Conservation (phyloP, 75 land plant species). For the Larix kaempferi region DNA sequence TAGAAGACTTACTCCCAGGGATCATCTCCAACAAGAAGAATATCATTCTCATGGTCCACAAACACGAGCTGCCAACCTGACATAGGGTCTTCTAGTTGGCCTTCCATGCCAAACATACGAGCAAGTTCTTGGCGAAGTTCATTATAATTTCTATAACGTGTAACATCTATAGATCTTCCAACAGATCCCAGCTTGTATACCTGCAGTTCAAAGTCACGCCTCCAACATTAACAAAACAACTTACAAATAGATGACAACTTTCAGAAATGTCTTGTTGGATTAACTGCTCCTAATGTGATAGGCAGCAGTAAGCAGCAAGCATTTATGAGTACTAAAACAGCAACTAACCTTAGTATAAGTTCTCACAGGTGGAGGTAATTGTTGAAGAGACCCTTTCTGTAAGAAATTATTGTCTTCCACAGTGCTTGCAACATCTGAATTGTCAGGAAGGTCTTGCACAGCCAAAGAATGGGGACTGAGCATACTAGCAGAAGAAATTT, state of each 20-base stretch:
- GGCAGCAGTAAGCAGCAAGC: background rate
- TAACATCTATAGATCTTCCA: constrained; percentile 95
- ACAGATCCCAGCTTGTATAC: constrained; percentile 94
- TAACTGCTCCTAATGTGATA: background rate
- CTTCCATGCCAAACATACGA: constrained; percentile 87
- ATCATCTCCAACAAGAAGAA: constrained; percentile 98
- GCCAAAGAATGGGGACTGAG: constrained; percentile 48
- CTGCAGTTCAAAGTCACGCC: constrained; percentile 33
- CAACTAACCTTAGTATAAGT: constrained; percentile 86
- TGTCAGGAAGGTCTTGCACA: constrained; percentile 48
- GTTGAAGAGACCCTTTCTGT: constrained; percentile 48
- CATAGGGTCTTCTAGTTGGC: constrained; percentile 78
- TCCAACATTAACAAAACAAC: background rate
- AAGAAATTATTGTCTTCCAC: constrained; percentile 42
- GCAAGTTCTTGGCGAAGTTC: constrained; percentile 76
- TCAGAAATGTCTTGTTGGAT: background rate
- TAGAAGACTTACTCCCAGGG: constrained; percentile 95
- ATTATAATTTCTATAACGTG: constrained; percentile 62
- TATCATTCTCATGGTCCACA: constrained; percentile 91
- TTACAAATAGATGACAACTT: background rate
- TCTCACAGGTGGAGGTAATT: constrained; percentile 59
- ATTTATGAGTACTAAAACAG: background rate
- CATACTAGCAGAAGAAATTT: constrained; percentile 52
- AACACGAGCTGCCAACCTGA: constrained; percentile 97
- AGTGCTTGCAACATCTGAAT: constrained; percentile 48